A percentile compares a stretch with the other conserved stretches of the same genome.
phyloP scores from a whole-genome alignment of 2,329 filamentous ascomycete genomes.

The Xylaria sp. region DNA sequence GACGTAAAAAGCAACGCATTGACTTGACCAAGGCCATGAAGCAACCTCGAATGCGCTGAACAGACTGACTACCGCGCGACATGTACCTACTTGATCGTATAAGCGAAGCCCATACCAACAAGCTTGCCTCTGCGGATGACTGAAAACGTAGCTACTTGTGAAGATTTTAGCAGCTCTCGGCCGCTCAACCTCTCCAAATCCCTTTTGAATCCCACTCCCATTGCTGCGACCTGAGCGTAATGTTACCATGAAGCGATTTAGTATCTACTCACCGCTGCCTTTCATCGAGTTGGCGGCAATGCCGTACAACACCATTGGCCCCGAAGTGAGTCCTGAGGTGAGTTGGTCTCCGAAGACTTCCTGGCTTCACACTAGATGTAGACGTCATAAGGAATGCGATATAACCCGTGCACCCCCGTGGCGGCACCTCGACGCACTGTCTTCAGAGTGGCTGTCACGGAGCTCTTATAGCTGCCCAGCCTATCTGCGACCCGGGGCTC shows the following conservation, averaged over 20 bases:
- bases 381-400: conserved; percentile 20
- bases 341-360: conserved; percentile 9
- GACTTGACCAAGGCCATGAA: conserved; percentile 16
- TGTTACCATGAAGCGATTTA: conserved; percentile 16
- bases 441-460: conserved; percentile 15
- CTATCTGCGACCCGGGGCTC: background rate
- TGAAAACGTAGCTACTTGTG: conserved; percentile 18
- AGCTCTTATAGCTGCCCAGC: conserved; percentile 13
- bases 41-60: conserved; percentile 4
- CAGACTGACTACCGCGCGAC: conserved; percentile 1
- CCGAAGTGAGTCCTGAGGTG: background rate
- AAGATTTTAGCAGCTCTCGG: conserved; percentile 11
- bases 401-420: background rate
- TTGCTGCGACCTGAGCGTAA: conserved; percentile 11
- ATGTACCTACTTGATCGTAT: conserved; percentile 9
- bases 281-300: conserved; percentile 1
- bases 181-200: background rate
- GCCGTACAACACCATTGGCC: conserved; percentile 7
- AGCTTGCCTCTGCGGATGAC: background rate
- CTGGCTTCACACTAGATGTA: conserved; percentile 1
- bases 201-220: background rate
- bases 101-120: conserved; percentile 10
- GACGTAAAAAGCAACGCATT: conserved; percentile 28
- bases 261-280: conserved; percentile 19
- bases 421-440: conserved; percentile 5